Conservation (phyloP, 1,139 yeast species). For the Pichia sp. region DNA sequence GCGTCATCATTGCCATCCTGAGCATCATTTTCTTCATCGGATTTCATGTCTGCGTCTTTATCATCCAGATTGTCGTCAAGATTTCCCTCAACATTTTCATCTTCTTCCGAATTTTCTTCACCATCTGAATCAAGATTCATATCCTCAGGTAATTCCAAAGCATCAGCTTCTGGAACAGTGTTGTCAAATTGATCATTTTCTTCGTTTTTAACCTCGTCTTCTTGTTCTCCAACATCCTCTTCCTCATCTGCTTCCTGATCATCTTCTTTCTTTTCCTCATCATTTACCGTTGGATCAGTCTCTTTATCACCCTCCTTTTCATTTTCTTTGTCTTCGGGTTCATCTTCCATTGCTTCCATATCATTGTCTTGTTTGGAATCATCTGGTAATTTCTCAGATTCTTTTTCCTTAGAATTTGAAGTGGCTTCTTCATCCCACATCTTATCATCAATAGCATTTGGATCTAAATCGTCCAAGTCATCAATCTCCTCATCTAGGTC, state of each 20-base stretch:
- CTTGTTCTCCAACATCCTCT: slow-evolving; percentile 73
- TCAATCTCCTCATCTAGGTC: slow-evolving; percentile 88
- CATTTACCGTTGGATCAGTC: slow-evolving; percentile 39
- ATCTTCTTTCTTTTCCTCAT: slow-evolving; percentile 36
- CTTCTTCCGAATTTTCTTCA: slow-evolving; percentile 48
- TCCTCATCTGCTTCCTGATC: slow-evolving; percentile 45
- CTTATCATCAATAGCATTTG: slow-evolving; percentile 93
- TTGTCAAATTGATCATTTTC: slow-evolving; percentile 69
- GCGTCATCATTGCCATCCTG: slow-evolving; percentile 31
- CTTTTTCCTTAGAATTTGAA: slow-evolving; percentile 68
- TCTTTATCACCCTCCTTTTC: slow-evolving; percentile 33
- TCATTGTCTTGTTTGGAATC: slow-evolving; percentile 53
- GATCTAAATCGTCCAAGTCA: slow-evolving; percentile 84
- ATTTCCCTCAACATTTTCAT: slow-evolving; percentile 34
- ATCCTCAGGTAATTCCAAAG: slow-evolving; percentile 81
- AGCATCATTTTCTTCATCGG: slow-evolving; percentile 26
- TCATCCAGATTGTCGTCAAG: slow-evolving; percentile 25
- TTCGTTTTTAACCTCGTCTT: slow-evolving; percentile 69
- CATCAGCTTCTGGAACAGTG: slow-evolving; percentile 74
- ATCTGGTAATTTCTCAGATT: slow-evolving; percentile 63
- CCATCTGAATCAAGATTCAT: slow-evolving; percentile 71
- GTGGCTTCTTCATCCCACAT: slow-evolving; percentile 97
- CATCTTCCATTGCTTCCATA: slow-evolving; percentile 58
- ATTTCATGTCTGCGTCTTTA: slow-evolving; percentile 29
- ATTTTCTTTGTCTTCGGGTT: slow-evolving; percentile 33